Conservation (phyloP, 306 rosid genomes). For the Lablab purpureus region DNA sequence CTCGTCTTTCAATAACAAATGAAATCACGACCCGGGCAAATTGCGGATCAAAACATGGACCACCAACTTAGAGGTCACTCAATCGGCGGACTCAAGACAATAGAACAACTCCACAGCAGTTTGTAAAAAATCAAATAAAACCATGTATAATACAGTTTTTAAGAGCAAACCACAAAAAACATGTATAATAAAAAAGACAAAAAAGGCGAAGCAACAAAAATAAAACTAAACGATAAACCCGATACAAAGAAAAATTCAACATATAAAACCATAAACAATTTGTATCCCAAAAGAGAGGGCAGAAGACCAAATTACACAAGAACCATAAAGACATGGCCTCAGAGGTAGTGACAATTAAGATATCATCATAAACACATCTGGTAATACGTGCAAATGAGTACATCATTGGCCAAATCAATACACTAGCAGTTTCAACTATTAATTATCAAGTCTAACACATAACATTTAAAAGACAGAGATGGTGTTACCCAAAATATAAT, state of each 20-base stretch:
- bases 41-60: too few relatives aligned
- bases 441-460: neutral
- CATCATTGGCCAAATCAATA: conserved; percentile 71
- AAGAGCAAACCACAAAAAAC: too few relatives aligned
- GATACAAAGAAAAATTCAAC: neutral
- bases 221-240: neutral
- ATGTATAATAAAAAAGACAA: too few relatives aligned
- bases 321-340: conserved; percentile 42
- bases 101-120: too few relatives aligned
- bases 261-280: neutral
- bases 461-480: neutral
- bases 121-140: too few relatives aligned
- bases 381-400: conserved; percentile 49
- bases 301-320: neutral
- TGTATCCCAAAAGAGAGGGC: neutral
- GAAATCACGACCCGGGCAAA: too few relatives aligned
- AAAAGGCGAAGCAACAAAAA: too few relatives aligned
- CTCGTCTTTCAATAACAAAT: neutral
- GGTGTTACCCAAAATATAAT: too few relatives aligned
- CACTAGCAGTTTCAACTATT: too few relatives aligned
- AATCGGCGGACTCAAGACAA: too few relatives aligned
- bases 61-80: too few relatives aligned
- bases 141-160: too few relatives aligned
- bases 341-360: conserved; percentile 78
- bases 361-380: conserved; percentile 73